Evolutionary conservation across 768 basidiomycete genomes (phyloP).

Genomic region (Termitomyces sp.): DNA sequence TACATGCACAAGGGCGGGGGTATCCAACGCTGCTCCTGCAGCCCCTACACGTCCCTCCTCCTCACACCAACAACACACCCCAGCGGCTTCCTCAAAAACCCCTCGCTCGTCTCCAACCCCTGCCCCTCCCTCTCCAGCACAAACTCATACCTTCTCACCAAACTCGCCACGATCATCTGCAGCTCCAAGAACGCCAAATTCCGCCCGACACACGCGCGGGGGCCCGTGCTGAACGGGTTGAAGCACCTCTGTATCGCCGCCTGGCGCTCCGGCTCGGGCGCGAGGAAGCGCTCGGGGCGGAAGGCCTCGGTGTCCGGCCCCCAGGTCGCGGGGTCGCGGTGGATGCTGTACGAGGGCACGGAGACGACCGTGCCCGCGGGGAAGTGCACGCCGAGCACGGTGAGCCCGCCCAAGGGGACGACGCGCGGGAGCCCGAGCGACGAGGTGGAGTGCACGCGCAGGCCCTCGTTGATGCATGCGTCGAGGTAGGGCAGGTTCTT

Average conservation of each 20-base stretch:
- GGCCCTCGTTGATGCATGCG: conserved; percentile 82
- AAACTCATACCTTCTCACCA: conserved; percentile 72
- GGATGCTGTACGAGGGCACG: conserved; percentile 81
- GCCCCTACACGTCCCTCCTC: conserved; percentile 39
- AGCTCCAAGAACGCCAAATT: conserved; percentile 81
- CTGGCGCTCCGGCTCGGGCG: conserved; percentile 37
- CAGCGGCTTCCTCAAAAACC: conserved; percentile 83
- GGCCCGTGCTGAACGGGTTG: conserved; percentile 84
- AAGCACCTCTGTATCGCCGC: conserved; percentile 64
- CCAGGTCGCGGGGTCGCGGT: conserved; percentile 69
- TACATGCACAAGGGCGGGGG: no score
- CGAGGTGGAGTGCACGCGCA: conserved; percentile 82
- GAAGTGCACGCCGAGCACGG: conserved; percentile 52
- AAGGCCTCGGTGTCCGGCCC: conserved; percentile 71
- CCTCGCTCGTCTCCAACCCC: conserved; percentile 76
- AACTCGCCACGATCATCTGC: conserved; percentile 74
- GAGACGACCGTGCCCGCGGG: conserved; percentile 72
- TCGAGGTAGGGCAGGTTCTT: conserved; percentile 77
- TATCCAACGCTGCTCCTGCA: no score
- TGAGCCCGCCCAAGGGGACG: conserved; percentile 70
- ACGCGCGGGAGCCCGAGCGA: conserved; percentile 79
- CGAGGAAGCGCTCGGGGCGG: conserved; percentile 85
- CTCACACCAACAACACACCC: conserved; percentile 68
- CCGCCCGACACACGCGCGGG: conserved; percentile 79
- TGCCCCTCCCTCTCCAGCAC: conserved; percentile 53